Percentiles rank a stretch among this genome's conserved stretches.
Conservation (phyloP, 2,329 filamentous ascomycete species). For the Colletotrichum sp. region DNA sequence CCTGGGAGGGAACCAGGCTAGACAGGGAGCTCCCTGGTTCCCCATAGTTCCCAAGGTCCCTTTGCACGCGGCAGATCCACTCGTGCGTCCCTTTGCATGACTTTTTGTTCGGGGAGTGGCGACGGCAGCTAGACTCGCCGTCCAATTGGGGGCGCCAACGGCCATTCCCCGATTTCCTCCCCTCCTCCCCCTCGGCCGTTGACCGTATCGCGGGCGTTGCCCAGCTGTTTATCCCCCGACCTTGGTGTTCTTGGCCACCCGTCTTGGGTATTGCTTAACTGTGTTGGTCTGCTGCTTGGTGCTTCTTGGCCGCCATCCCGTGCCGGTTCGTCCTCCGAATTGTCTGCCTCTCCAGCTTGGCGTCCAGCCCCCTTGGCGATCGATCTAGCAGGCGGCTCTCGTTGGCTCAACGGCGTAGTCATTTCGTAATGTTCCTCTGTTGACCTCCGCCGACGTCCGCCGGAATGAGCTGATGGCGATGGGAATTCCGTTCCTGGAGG, state of each 20-base stretch:
- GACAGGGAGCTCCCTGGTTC: neutral
- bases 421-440: neutral
- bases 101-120: conserved; percentile 1
- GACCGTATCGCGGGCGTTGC: neutral
- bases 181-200: neutral
- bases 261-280: conserved; percentile 11
- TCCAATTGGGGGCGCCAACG: neutral
- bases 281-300: neutral
- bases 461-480: neutral
- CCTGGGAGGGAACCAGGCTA: neutral
- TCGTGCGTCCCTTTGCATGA: neutral
- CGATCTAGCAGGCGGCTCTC: neutral
- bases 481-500: neutral
- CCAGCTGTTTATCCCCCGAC: neutral
- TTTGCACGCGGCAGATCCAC: conserved; percentile 17
- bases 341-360: neutral
- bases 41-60: conserved; percentile 5
- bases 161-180: neutral
- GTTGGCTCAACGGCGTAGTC: neutral
- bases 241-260: conserved; percentile 14
- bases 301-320: neutral
- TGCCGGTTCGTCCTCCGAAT: neutral
- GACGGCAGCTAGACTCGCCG: neutral
- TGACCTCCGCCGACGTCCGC: neutral
- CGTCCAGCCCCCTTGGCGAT: conserved; percentile 17